These are phyloP conservation scores for Cucurbitaria berberidis DNA, from an alignment of 2,329 filamentous ascomycete species.

Conservation along the genomic window DNA sequence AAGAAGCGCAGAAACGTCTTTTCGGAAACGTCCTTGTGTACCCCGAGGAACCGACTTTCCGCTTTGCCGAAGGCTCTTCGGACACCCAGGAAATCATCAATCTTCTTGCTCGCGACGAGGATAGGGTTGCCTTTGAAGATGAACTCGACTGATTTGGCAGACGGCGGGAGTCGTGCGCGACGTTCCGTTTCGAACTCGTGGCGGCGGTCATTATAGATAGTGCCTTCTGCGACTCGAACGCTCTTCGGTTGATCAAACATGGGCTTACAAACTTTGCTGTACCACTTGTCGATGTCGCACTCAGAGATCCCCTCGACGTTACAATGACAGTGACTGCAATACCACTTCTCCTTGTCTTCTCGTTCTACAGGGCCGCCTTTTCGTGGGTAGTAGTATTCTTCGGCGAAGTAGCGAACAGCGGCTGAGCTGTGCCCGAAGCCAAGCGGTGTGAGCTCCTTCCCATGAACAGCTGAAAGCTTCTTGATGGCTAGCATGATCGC, in stretches of 20 bases:
- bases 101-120: slow-evolving; percentile 36
- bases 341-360: slow-evolving; percentile 26
- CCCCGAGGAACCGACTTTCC: slow-evolving; percentile 32
- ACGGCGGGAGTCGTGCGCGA: slow-evolving; percentile 37
- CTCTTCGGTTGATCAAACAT: slow-evolving; percentile 28
- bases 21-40: slow-evolving; percentile 35
- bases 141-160: slow-evolving; percentile 46
- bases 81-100: slow-evolving; percentile 38
- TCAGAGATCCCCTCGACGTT: slow-evolving; percentile 20
- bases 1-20: slow-evolving; percentile 45
- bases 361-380: background rate
- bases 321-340: slow-evolving; percentile 31
- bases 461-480: slow-evolving; percentile 36
- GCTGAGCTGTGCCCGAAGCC: slow-evolving; percentile 39
- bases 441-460: slow-evolving; percentile 36
- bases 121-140: slow-evolving; percentile 45
- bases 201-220: slow-evolving; percentile 36
- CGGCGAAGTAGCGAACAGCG: slow-evolving; percentile 8
- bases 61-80: slow-evolving; percentile 37
- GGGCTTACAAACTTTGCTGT: slow-evolving; percentile 41
- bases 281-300: slow-evolving; percentile 40
- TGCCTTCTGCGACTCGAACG: slow-evolving; percentile 26
- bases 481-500: slow-evolving; percentile 49
- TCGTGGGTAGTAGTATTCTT: slow-evolving; percentile 16
- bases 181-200: slow-evolving; percentile 37